Conservation (phyloP, 768 basidiomycete species). For the Collybia sordida region DNA sequence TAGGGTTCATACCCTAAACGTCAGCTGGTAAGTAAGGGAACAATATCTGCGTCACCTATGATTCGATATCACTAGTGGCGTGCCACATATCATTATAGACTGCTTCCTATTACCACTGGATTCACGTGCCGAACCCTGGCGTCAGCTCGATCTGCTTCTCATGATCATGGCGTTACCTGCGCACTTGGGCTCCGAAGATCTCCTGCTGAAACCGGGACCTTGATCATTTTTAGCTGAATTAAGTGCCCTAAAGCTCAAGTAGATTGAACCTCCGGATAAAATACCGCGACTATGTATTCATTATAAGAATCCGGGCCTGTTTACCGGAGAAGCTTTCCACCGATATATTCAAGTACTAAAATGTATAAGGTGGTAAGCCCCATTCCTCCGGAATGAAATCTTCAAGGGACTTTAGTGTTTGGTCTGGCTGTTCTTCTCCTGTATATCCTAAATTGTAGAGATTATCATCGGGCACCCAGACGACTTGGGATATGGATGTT, state of each 20-base stretch:
- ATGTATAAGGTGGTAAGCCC: slow-evolving; percentile 73
- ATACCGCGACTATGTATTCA: too few relatives aligned
- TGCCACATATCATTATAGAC: too few relatives aligned
- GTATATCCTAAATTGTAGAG: slow-evolving; percentile 51
- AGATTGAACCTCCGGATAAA: too few relatives aligned
- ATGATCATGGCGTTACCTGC: not conserved
- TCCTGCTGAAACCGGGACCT: not conserved
- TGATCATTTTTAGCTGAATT: not conserved
- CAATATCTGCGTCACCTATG: too few relatives aligned
- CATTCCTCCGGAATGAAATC: slow-evolving; percentile 80
- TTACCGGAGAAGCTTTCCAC: too few relatives aligned
- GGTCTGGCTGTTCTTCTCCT: slow-evolving; percentile 55
- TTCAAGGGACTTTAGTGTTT: slow-evolving; percentile 59
- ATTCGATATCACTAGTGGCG: too few relatives aligned
- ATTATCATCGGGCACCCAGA: slow-evolving; percentile 83
- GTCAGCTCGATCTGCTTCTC: not conserved
- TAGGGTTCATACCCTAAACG: too few relatives aligned
- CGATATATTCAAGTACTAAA: not conserved
- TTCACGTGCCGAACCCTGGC: too few relatives aligned
- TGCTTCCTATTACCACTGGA: too few relatives aligned
- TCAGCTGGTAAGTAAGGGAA: too few relatives aligned
- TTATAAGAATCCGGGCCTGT: too few relatives aligned
- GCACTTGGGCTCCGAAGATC: not conserved
- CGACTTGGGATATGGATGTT: slow-evolving; percentile 43
- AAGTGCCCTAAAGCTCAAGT: too few relatives aligned